Base-by-base conservation (phyloP, 352 stramenopile species). In the Bremia lactucae region DNA sequence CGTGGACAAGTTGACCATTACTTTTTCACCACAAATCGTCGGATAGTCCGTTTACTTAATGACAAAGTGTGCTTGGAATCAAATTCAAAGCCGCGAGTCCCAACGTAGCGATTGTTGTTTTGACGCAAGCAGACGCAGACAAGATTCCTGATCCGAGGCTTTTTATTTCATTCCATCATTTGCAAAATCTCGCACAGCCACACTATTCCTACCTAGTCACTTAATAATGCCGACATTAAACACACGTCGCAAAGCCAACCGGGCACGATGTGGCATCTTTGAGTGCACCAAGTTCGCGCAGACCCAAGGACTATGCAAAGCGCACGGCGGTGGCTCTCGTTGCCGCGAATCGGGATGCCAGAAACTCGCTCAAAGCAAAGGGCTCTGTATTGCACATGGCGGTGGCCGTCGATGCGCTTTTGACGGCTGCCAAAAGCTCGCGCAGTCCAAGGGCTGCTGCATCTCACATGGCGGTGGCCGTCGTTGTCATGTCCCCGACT, bases 211-310 rank as follows among this genome's bases (percentile, higher is more conserved):
- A n/a, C n/a, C n/a, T n/a, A n/a, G n/a, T n/a, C n/a, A n/a, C n/a
- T n/a, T n/a, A 23, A 46, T 46, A 49, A 75, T 69, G 54, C 55
- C 49, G 43, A 43, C 46, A 18, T 25, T 46, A 10, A 59, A 13
- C 31, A 52, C 57, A 25, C 55, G 68, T 31, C 68, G 70, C 59
- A 81, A 77, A 40, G 59, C 49, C 49, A 86, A 75, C 59, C 76
- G 76, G 26, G 76, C 76, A 1, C 66, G 75, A 22, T 88, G 76
- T 49, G 72, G 82, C 38, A 64, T 80, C 46, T 40, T 61, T 4
- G 65, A 65, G 3, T 88, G 76, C 50, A 59, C 69, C 26, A 88
- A 88, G 49, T 88, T 85, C 58, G 76, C 76, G 8, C 76, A 88
- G 55, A 86, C 76, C 22, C 53, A 71, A 4, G 75, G 75, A 2